Evolutionary conservation across 1,139 yeast species (phyloP), one percentile per base, ranked within the genome.

Genomic region (Suzukiozyma palmioleophila): DNA sequence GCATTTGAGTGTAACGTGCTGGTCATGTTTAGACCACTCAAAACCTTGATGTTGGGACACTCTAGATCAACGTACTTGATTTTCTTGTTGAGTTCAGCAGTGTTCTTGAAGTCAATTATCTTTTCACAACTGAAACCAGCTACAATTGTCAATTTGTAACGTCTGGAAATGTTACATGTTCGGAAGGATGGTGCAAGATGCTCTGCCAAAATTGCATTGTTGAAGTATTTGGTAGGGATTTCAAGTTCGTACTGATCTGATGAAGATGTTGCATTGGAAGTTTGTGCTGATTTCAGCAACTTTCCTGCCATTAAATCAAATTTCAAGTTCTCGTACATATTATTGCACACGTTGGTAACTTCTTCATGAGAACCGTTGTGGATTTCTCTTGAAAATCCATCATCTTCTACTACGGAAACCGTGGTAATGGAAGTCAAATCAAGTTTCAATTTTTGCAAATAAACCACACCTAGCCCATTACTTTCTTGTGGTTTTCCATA

Each of bases 161-260:
- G 52, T 35, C 85, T 61, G 3, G 67, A 53, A 12, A 81, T 69
- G 52, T 79, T 80, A 54, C 87, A 81, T 3, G 81, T 75, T 29
- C 57, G 60, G 55, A 81, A 81, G 5, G 76, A 63, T 2, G 86
- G 85, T 1, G 79, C 59, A 8, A 78, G 57, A 40, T 65, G 56
- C 35, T 66, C 73, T 0, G 86, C 84, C 11, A 80, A 51, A 1
- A 65, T 53, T 26, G 75, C 70, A 43, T 69, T 68, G 28, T 58
- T 52, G 40, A 59, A 73, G 40, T 63, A 56, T 39, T 60, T 53
- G n/a, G 48, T 44, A 0, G 81, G 80, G 9, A 76, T 67, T 43
- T 72, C 77, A 14, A 74, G 46, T 46, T 75, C 80, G 48, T 64
- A 71, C 10, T 64, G 42, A 18, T 47, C 51, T 8, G 22, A 35